These are phyloP conservation scores for Bretschneidera sinensis DNA, from an alignment of 345 rosid genomes.

Conservation along the genomic window DNA sequence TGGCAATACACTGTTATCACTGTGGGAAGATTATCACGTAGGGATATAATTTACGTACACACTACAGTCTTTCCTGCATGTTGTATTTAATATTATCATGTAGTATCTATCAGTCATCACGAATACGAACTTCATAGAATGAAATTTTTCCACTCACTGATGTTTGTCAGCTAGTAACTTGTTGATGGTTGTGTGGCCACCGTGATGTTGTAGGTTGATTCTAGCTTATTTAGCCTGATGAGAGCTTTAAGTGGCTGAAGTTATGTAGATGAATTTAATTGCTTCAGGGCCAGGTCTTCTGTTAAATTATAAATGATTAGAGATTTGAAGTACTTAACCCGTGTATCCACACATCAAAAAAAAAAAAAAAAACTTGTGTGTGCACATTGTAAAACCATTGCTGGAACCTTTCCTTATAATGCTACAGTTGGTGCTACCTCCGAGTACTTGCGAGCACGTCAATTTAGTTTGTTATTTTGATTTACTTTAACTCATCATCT, in stretches of 20 bases:
- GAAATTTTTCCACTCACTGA: not conserved
- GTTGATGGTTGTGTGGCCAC: not conserved
- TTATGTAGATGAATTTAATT: not conserved
- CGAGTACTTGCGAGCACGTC: too few relatives aligned
- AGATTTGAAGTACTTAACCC: too few relatives aligned
- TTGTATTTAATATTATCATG: too few relatives aligned
- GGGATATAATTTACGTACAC: not conserved
- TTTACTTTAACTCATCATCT: too few relatives aligned
- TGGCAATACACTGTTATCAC: not conserved
- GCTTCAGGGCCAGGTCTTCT: too few relatives aligned
- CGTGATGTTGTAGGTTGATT: conserved; percentile 1
- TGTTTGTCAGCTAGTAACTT: not conserved
- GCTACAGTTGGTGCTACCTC: too few relatives aligned
- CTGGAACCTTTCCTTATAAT: not conserved
- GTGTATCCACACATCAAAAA: too few relatives aligned
- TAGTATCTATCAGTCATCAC: too few relatives aligned
- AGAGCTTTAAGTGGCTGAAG: conserved; percentile 1
- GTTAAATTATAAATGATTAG: conserved; percentile 1
- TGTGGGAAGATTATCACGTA: not conserved
- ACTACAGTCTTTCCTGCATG: too few relatives aligned
- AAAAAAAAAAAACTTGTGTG: too few relatives aligned
- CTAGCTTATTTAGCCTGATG: not conserved
- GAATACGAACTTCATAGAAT: too few relatives aligned
- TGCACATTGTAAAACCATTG: not conserved
- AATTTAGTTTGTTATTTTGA: too few relatives aligned